Evolutionary conservation across 106 monocot species (phyloP).

Genomic region (Vanilla planifolia): DNA sequence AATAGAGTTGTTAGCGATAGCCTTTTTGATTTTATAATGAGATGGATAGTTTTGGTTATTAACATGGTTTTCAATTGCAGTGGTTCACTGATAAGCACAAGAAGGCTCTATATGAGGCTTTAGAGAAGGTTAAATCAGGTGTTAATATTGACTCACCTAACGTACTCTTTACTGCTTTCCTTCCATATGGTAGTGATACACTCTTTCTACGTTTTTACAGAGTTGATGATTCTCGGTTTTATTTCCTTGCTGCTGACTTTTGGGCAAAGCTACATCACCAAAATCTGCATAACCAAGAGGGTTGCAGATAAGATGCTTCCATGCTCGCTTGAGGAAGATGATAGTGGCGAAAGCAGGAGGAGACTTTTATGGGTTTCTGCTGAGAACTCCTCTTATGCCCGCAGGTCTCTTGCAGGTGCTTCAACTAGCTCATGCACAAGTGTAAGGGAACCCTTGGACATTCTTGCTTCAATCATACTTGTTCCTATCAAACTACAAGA

Average conservation of each 20-base stretch:
- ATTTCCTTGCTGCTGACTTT: slow-evolving; percentile 87
- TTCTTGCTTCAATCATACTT: not conserved
- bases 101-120: slow-evolving; percentile 70
- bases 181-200: too few relatives aligned
- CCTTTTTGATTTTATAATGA: not conserved
- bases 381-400: not conserved
- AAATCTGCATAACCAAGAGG: slow-evolving; percentile 69
- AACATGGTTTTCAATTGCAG: slow-evolving; percentile 22
- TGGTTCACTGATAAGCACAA: slow-evolving; percentile 60
- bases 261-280: slow-evolving; percentile 60
- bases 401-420: slow-evolving; percentile 14
- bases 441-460: slow-evolving; percentile 12
- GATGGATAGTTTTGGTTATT: not conserved
- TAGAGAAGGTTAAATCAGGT: slow-evolving; percentile 87
- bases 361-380: slow-evolving; percentile 22
- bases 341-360: slow-evolving; percentile 1
- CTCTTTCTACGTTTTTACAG: slow-evolving; percentile 31
- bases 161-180: too few relatives aligned
- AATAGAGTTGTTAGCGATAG: too few relatives aligned
- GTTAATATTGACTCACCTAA: too few relatives aligned
- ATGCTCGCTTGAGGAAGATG: slow-evolving; percentile 30
- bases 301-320: slow-evolving; percentile 78
- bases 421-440: slow-evolving; percentile 15
- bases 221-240: slow-evolving; percentile 94
- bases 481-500: too few relatives aligned